Conservation (phyloP, 257 asterid genomes). For the Thymus mandschuricus region DNA sequence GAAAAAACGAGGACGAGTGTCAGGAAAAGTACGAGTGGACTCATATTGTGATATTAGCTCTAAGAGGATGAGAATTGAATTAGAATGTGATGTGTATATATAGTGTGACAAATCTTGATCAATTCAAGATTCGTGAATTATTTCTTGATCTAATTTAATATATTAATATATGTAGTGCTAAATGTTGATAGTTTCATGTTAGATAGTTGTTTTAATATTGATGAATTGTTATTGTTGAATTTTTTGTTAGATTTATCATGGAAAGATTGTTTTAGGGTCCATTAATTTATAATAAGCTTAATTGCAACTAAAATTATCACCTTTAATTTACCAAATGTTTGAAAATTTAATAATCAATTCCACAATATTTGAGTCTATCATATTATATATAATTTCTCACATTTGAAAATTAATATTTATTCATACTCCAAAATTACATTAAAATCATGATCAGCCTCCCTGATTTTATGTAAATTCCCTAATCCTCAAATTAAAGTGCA, state of each 20-base stretch:
- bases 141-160: not conserved
- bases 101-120: not conserved
- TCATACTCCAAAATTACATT: no score
- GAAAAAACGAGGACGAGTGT: not conserved
- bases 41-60: not conserved
- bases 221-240: not conserved
- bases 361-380: not conserved
- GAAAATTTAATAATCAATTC: not conserved
- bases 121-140: slow-evolving; percentile 19
- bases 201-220: not conserved
- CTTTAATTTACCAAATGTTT: no score
- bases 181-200: not conserved
- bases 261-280: not conserved
- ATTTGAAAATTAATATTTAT: no score
- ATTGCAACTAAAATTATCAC: not conserved
- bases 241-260: not conserved
- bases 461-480: no score
- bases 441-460: no score
- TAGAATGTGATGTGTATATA: not conserved
- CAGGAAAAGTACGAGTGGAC: not conserved
- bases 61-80: not conserved
- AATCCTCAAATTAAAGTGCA: no score
- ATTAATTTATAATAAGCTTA: not conserved
- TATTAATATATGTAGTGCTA: not conserved
- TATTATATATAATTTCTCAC: not conserved